These are phyloP conservation scores for Aspergillus vadensis DNA, from an alignment of 2,329 filamentous ascomycete genomes.

Conservation along the genomic window DNA sequence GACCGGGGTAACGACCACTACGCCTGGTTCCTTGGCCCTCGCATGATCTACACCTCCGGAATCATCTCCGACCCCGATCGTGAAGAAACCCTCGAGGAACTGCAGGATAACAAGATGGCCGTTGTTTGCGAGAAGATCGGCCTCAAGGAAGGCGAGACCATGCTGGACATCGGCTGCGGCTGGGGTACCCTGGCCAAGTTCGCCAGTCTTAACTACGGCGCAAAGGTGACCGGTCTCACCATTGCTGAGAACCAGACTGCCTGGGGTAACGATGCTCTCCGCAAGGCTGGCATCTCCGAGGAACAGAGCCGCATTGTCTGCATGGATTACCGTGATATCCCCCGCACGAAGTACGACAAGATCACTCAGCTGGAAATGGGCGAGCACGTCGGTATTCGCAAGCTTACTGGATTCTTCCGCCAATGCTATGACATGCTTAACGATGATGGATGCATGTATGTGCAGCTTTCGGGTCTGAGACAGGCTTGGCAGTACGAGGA, in stretches of 20 bases:
- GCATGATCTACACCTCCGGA: conserved; percentile 39
- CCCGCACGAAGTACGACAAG: conserved; percentile 77
- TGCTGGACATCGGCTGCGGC: conserved; percentile 89
- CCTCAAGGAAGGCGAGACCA: conserved; percentile 70
- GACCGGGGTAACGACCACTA: conserved; percentile 39
- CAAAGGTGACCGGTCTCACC: conserved; percentile 69
- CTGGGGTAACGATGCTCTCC: conserved; percentile 82
- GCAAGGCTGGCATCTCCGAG: conserved; percentile 73
- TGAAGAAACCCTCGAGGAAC: conserved; percentile 37
- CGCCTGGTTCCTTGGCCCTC: conserved; percentile 38
- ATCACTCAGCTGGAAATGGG: conserved; percentile 93
- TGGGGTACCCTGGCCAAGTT: conserved; percentile 90
- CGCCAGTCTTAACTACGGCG: conserved; percentile 81
- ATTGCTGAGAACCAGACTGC: conserved; percentile 86
- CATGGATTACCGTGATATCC: conserved; percentile 91
- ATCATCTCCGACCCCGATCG: conserved; percentile 31
- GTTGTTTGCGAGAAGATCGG: conserved; percentile 88
- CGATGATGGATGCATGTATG: conserved; percentile 84
- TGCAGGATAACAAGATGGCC: conserved; percentile 83
- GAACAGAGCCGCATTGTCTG: conserved; percentile 82
- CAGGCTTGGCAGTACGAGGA: conserved; percentile 92
- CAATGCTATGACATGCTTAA: conserved; percentile 88
- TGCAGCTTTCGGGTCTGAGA: conserved; percentile 83
- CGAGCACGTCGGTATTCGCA: conserved; percentile 86
- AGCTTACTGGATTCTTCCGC: conserved; percentile 71